Conservation (phyloP, 805 yeast species). For the Spathaspora sp. region DNA sequence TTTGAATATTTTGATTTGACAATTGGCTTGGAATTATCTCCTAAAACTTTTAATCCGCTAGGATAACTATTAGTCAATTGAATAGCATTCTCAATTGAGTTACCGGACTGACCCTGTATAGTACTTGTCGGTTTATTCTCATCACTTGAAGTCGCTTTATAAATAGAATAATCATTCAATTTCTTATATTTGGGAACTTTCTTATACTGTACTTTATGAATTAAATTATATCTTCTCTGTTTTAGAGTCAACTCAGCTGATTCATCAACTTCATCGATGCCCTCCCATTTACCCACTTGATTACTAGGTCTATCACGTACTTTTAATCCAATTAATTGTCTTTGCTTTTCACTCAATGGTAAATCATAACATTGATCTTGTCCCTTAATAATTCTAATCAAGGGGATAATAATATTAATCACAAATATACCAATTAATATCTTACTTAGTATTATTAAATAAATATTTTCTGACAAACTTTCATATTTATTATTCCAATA, state of each 20-base stretch:
- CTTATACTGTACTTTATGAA: constrained; percentile 8
- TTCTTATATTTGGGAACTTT: constrained; percentile 19
- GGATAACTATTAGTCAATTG: background rate
- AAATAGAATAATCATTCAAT: constrained; percentile 4
- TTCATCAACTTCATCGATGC: constrained; percentile 9
- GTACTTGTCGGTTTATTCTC: background rate
- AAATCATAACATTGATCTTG: constrained; percentile 50
- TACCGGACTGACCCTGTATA: constrained; percentile 1
- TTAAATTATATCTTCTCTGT: constrained; percentile 18
- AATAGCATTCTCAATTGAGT: background rate
- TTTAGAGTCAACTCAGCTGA: constrained; percentile 16
- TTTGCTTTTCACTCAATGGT: constrained; percentile 44
- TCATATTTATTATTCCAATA: background rate
- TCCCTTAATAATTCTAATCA: constrained; percentile 30
- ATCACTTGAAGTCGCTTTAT: background rate
- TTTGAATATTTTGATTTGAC: background rate
- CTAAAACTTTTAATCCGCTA: constrained; percentile 1
- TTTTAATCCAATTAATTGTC: constrained; percentile 43
- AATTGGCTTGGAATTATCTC: background rate
- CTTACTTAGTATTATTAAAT: background rate
- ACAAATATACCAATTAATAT: constrained; percentile 1
- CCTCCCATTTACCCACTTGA: constrained; percentile 1
- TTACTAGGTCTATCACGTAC: constrained; percentile 4
- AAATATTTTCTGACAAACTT: constrained; percentile 4
- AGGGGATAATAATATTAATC: constrained; percentile 11